phyloP scores from a whole-genome alignment of 352 stramenopile genomes.

The Globisporangium cylindrosporum region DNA sequence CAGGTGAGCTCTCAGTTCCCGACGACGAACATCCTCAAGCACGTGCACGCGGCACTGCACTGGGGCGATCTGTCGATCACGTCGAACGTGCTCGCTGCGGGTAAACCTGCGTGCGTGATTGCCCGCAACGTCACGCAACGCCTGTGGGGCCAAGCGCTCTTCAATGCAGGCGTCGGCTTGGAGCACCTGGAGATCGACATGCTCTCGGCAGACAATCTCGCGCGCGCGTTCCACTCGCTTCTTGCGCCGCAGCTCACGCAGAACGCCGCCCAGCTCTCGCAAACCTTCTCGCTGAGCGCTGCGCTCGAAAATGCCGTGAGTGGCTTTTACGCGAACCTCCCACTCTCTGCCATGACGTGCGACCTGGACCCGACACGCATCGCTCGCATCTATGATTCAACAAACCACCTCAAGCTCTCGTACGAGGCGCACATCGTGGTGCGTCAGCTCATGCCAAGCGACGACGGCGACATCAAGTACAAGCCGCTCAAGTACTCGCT shows the following conservation, averaged over 20 bases:
- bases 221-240: conserved; percentile 38
- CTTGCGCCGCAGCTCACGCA: conserved; percentile 29
- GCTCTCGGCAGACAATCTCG: conserved; percentile 33
- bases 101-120: conserved; percentile 50
- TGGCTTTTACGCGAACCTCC: conserved; percentile 63
- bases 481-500: conserved; percentile 74
- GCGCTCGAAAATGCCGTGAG: conserved; percentile 51
- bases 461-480: conserved; percentile 52
- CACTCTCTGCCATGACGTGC: conserved; percentile 63
- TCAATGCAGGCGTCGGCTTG: conserved; percentile 34
- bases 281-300: conserved; percentile 29
- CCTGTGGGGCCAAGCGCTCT: conserved; percentile 56
- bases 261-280: conserved; percentile 37
- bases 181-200: conserved; percentile 40
- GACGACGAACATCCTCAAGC: conserved; percentile 33
- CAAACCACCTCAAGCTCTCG: conserved; percentile 66
- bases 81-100: conserved; percentile 40
- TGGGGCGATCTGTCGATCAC: conserved; percentile 60
- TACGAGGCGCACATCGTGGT: conserved; percentile 67
- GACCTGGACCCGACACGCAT: conserved; percentile 62
- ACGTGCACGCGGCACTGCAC: conserved; percentile 42
- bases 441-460: conserved; percentile 34
- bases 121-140: conserved; percentile 35
- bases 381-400: conserved; percentile 62
- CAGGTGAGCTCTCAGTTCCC: conserved; percentile 43